A percentile compares a stretch with the other conserved stretches of the same genome.
These are phyloP conservation scores for Dillenia turbinata DNA, from an alignment of 164 flowering plant species.

Conservation along the genomic window DNA sequence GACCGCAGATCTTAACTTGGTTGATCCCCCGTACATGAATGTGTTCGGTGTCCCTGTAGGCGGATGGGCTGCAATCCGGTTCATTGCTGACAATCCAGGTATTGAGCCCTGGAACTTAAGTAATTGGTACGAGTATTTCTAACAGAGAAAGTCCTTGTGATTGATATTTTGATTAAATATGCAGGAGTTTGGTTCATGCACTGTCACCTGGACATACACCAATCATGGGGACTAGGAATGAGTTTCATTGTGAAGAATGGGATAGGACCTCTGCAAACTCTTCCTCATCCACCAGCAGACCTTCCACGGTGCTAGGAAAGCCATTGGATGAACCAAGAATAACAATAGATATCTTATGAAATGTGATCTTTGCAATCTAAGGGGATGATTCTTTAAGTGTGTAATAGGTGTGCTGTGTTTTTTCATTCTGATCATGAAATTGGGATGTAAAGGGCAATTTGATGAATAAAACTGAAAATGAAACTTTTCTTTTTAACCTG, in stretches of 20 bases:
- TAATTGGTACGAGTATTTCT: neutral
- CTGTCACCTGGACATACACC: slow-evolving; percentile 62
- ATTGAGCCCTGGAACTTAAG: neutral
- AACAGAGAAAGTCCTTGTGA: neutral
- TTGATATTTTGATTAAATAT: neutral
- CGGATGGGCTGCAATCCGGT: slow-evolving; percentile 79
- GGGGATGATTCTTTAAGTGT: slow-evolving; percentile 22
- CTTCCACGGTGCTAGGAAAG: slow-evolving; percentile 44
- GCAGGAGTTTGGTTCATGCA: slow-evolving; percentile 77
- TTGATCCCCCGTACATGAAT: slow-evolving; percentile 68
- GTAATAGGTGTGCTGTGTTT: slow-evolving; percentile 11
- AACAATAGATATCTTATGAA: neutral
- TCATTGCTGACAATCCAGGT: slow-evolving; percentile 78
- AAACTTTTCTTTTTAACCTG: too few relatives aligned
- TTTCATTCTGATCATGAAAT: neutral
- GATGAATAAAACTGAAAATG: slow-evolving; percentile 5
- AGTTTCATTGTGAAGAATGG: slow-evolving; percentile 65
- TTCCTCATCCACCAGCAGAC: slow-evolving; percentile 66
- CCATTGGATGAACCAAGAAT: neutral
- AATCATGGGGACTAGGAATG: slow-evolving; percentile 55
- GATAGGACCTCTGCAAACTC: slow-evolving; percentile 34
- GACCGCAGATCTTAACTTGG: slow-evolving; percentile 44
- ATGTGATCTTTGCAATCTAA: slow-evolving; percentile 3
- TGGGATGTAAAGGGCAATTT: slow-evolving; percentile 6
- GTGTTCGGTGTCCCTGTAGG: slow-evolving; percentile 72